These are phyloP conservation scores for Eimeria praecox DNA, from an alignment of 169 alveolate genomes.

Conservation along the genomic window DNA sequence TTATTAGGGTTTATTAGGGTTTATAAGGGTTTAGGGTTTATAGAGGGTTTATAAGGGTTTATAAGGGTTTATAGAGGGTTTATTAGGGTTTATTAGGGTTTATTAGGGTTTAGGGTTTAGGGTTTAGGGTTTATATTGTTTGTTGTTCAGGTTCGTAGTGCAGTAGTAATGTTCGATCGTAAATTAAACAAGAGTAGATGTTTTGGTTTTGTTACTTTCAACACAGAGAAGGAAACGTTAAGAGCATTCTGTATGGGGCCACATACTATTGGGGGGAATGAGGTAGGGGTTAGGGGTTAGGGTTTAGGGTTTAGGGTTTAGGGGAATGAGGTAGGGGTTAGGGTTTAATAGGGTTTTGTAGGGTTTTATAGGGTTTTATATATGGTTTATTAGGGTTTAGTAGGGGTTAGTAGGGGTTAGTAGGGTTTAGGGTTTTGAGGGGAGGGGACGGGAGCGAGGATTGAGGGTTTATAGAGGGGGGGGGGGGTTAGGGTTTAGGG, in stretches of 20 bases:
- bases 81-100: too few species aligned
- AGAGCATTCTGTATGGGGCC: conserved; percentile 27
- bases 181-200: not conserved
- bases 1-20: too few species aligned
- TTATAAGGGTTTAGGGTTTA: too few species aligned
- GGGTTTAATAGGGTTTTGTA: too few species aligned
- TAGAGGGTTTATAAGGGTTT: too few species aligned
- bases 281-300: not conserved
- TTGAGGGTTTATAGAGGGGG: not conserved
- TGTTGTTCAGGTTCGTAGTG: conserved; percentile 15
- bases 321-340: too few species aligned
- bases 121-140: too few species aligned
- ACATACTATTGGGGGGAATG: conserved; percentile 15
- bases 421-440: too few species aligned
- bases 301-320: not conserved
- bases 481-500: not conserved
- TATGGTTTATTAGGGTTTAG: too few species aligned
- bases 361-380: too few species aligned
- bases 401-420: too few species aligned
- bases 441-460: not conserved
- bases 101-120: conserved; percentile 1
- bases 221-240: conserved; percentile 12
- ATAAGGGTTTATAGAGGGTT: too few species aligned
- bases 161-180: not conserved
- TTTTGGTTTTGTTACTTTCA: conserved; percentile 11